Conservation (phyloP, 2,329 filamentous ascomycete genomes). For the Hymenoscyphus fraxineus region DNA sequence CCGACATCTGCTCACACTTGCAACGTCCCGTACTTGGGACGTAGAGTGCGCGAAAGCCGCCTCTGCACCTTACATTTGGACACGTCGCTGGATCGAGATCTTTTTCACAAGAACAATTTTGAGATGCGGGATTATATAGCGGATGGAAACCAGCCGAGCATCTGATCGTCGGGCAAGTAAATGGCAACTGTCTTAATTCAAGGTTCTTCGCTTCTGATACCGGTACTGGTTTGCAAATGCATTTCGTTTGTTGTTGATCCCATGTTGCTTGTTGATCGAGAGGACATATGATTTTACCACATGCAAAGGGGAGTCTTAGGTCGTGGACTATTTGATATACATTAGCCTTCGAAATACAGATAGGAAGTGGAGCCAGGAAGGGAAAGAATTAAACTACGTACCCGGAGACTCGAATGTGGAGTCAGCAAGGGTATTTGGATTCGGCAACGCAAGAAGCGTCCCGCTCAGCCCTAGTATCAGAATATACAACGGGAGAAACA, state of each 20-base stretch:
- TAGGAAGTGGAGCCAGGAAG: background rate
- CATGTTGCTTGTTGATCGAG: background rate
- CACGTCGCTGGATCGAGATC: slow-evolving; percentile 14
- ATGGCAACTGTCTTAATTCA: slow-evolving; percentile 8
- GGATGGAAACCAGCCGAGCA: slow-evolving; percentile 17
- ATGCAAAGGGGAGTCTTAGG: background rate
- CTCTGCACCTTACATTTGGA: slow-evolving; percentile 9
- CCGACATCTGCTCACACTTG: background rate
- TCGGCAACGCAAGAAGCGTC: slow-evolving; percentile 10
- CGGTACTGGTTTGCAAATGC: background rate
- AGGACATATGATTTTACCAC: background rate
- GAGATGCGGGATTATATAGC: slow-evolving; percentile 17
- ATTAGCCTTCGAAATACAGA: background rate
- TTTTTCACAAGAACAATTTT: slow-evolving; percentile 21
- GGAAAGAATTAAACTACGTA: background rate
- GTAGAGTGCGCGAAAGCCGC: background rate
- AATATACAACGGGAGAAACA: slow-evolving; percentile 2
- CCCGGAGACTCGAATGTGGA: background rate
- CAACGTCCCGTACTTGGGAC: background rate
- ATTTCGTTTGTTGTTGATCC: background rate
- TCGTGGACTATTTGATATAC: background rate
- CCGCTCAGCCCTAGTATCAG: slow-evolving; percentile 11
- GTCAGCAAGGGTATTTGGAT: slow-evolving; percentile 8
- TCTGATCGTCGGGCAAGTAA: slow-evolving; percentile 18
- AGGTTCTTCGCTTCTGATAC: background rate